Percentiles rank a stretch among this genome's conserved stretches.
These are phyloP conservation scores for Saccharomycopsis hybrid DNA, from an alignment of 1,139 yeast genomes.

Conservation along the genomic window DNA sequence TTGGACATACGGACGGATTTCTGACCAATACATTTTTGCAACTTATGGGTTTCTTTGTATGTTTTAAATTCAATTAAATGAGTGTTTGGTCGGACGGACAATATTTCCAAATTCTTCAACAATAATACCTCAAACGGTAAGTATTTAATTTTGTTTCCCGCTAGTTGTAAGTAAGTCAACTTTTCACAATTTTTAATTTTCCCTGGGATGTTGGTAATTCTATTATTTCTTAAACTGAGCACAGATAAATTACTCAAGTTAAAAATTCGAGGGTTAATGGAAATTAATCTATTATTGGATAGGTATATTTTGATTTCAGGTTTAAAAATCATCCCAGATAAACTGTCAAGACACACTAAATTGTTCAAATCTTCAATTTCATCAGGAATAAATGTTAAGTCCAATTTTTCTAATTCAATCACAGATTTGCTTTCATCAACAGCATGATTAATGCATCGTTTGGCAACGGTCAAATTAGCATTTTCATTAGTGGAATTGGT, in stretches of 20 bases:
- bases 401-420: slow-evolving; percentile 39
- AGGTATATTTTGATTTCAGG: slow-evolving; percentile 42
- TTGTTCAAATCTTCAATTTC: slow-evolving; percentile 50
- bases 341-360: slow-evolving; percentile 35
- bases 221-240: slow-evolving; percentile 11
- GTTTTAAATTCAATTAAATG: slow-evolving; percentile 23
- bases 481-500: slow-evolving; percentile 14
- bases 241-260: not conserved
- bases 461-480: slow-evolving; percentile 20
- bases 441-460: slow-evolving; percentile 22
- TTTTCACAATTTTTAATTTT: slow-evolving; percentile 37
- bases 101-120: slow-evolving; percentile 36
- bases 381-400: slow-evolving; percentile 42
- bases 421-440: slow-evolving; percentile 32
- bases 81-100: slow-evolving; percentile 47
- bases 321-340: slow-evolving; percentile 31
- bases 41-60: slow-evolving; percentile 5
- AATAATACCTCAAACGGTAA: slow-evolving; percentile 51
- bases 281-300: slow-evolving; percentile 42
- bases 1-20: no score
- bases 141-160: slow-evolving; percentile 44
- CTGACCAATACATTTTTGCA: slow-evolving; percentile 1
- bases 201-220: slow-evolving; percentile 45
- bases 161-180: slow-evolving; percentile 45
- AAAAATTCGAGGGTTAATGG: slow-evolving; percentile 37